Base-by-base conservation (phyloP, 495 filamentous ascomycete species). In the Trichocladium uniseriatum region DNA sequence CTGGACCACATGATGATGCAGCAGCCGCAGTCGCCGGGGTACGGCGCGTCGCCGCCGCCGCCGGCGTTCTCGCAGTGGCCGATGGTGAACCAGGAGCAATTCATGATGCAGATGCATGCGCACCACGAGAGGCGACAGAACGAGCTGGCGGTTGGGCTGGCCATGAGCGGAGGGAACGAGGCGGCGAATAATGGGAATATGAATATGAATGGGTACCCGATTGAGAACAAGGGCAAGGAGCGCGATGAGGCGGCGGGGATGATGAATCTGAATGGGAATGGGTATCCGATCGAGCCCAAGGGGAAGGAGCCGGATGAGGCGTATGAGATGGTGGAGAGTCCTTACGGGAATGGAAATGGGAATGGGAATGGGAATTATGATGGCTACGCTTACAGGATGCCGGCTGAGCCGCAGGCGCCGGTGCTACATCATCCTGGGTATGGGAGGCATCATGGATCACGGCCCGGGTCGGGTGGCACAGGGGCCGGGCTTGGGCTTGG, bases 121-220 rank as follows among this genome's bases (percentile, higher is more conserved):
- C 58, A 59, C 16, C 55, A 56, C 18, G 55, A 54, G 19, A 43
- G 51, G 45, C 38, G 54, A 28, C 64, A 63, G 28, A 49, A 47
- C 16, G 62, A 64, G 41, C 53, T 62, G 20, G 58, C 62, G 7
- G 62, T 68, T n/a, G 67, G 67, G 0, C 35, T 69, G 3, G 67
- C 65, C 0, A 51, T 69, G 6, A 64, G 65, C 28, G 64, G 61
- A 4, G 24, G 24, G 1, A 57, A 63, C 28, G 60, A 64, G 36
- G 52, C 58, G n/a, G n/a, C n/a, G n/a, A 2, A 65, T 56, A 32
- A 27, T 61, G 38, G 40, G 0, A 55, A 60, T 38, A 24, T 46
- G 5, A 59, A 39, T n/a, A 37, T 59, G 27, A 58, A 58, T 22
- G 45, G 45, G 18, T 48, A 34, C 37, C 37, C n/a, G n/a, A n/a